phyloP scores from a whole-genome alignment of 768 basidiomycete genomes.

The Lepiota subincarnata region DNA sequence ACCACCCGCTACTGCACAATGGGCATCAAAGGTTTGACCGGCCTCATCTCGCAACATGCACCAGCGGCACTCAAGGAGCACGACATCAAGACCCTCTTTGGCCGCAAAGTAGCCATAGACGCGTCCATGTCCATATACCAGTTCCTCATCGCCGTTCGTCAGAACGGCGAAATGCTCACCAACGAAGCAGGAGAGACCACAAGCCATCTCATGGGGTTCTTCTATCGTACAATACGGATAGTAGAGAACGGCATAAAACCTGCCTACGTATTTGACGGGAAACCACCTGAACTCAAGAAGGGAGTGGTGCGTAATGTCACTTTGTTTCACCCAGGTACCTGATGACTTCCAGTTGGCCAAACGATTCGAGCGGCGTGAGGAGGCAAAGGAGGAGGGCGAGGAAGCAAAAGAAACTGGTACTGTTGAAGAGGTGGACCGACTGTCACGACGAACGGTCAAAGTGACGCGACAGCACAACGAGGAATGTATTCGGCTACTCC shows the following conservation, averaged over 20 bases:
- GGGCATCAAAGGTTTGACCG: conserved; percentile 97
- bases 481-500: conserved; percentile 83
- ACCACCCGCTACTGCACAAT: conserved; percentile 30
- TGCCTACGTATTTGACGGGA: conserved; percentile 97
- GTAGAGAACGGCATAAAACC: conserved; percentile 99
- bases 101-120: conserved; percentile 97
- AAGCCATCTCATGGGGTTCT: conserved; percentile 98
- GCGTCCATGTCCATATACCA: conserved; percentile 98
- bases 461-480: conserved; percentile 96
- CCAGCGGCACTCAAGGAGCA: conserved; percentile 87
- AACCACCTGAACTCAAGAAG: conserved; percentile 95
- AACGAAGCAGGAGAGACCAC: conserved; percentile 99
- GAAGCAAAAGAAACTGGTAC: conserved; percentile 98
- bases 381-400: conserved; percentile 91
- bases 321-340: not conserved
- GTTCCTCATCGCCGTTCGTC: conserved; percentile 96
- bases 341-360: conserved; percentile 72
- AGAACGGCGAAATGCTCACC: conserved; percentile 93
- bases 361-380: conserved; percentile 86
- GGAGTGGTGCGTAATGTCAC: conserved; percentile 71
- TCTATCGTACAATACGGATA: conserved; percentile 95
- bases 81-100: conserved; percentile 96
- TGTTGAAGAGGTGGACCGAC: conserved; percentile 86
- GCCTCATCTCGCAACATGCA: conserved; percentile 84
- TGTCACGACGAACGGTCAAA: conserved; percentile 86